Conservation (phyloP, 1,284 basidiomycete species). For the Sanghuangporus baumii region DNA sequence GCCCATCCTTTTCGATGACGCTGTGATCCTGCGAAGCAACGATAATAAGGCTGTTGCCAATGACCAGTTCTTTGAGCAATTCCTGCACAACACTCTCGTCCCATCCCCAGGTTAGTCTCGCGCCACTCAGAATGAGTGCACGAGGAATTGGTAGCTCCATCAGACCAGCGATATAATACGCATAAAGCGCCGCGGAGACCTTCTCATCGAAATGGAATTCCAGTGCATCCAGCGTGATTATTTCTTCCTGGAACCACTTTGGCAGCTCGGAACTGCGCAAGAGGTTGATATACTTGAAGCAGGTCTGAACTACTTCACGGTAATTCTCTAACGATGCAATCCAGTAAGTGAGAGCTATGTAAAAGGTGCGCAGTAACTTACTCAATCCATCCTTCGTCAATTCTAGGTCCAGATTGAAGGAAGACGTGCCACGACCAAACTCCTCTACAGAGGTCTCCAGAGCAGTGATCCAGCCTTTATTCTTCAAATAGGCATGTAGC, state of each 20-base stretch:
- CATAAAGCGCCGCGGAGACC: constrained; percentile 74
- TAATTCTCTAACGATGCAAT: constrained; percentile 58
- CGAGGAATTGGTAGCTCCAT: constrained; percentile 81
- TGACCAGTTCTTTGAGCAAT: constrained; percentile 56
- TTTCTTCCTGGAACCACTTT: constrained; percentile 76
- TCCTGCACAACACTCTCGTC: constrained; percentile 59
- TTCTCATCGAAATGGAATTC: constrained; percentile 91
- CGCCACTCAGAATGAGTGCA: constrained; percentile 72
- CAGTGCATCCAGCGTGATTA: constrained; percentile 67
- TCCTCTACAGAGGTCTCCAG: constrained; percentile 72
- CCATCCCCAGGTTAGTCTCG: constrained; percentile 76
- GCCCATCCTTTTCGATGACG: constrained; percentile 37
- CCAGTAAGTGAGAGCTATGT: not conserved
- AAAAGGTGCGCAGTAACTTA: constrained; percentile 33
- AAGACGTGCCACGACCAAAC: constrained; percentile 78
- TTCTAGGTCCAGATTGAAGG: constrained; percentile 81
- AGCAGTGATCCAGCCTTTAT: constrained; percentile 85
- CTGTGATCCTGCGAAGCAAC: constrained; percentile 74
- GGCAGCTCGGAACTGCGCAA: constrained; percentile 69
- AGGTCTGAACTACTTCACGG: constrained; percentile 62
- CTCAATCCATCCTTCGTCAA: constrained; percentile 86
- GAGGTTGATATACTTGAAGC: constrained; percentile 87
- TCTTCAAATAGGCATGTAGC: constrained; percentile 87
- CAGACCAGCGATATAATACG: constrained; percentile 68
- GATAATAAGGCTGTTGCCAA: constrained; percentile 64